phyloP scores from a whole-genome alignment of 73 alveolate species.

The Paramecium pentaurelia region DNA sequence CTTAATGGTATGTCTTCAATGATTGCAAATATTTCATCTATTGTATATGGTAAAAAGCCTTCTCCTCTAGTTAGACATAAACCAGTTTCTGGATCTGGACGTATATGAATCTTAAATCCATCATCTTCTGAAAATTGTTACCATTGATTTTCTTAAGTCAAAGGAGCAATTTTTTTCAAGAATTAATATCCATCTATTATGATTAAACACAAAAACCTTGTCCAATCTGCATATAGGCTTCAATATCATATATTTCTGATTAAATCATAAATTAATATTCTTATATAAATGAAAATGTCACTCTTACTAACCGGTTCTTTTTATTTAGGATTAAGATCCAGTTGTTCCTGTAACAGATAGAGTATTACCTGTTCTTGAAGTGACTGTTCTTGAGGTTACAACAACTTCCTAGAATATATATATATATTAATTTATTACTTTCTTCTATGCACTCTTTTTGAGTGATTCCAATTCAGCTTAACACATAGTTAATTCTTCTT shows the following conservation, averaged over 20 bases:
- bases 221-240: background rate
- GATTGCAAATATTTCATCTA: background rate
- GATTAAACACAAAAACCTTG: background rate
- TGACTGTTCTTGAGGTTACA: background rate
- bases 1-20: background rate
- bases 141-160: background rate
- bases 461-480: slow-evolving; percentile 35
- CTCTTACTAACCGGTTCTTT: background rate
- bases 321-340: background rate
- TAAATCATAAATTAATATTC: background rate
- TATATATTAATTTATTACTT: background rate
- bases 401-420: background rate
- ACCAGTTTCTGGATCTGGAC: background rate
- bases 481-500: slow-evolving; percentile 33
- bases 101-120: background rate
- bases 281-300: background rate
- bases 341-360: background rate
- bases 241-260: background rate
- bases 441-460: background rate
- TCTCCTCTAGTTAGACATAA: background rate
- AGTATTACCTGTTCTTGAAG: background rate
- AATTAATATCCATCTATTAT: background rate
- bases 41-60: background rate
- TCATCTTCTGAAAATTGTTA: background rate
- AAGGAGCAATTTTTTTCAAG: background rate